phyloP scores from a whole-genome alignment of 768 basidiomycete genomes.

The Podaxis sp. region DNA sequence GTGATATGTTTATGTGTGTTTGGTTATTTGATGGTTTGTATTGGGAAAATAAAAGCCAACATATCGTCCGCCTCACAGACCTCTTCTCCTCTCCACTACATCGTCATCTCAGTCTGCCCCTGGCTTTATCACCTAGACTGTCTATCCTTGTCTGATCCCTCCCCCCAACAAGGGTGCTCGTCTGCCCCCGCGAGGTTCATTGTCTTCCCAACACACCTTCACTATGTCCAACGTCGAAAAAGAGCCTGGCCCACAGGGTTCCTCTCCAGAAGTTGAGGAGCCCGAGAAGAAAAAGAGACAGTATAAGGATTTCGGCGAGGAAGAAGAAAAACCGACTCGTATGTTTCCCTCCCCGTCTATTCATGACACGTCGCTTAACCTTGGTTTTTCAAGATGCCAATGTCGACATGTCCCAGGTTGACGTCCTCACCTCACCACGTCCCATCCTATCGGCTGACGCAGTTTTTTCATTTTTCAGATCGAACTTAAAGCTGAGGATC shows the following conservation, averaged over 20 bases:
- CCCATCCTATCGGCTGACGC: background rate
- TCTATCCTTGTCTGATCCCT: conserved; percentile 8
- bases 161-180: conserved; percentile 10
- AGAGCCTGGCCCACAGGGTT: conserved; percentile 59
- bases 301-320: conserved; percentile 85
- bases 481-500: conserved; percentile 86
- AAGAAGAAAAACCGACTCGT: conserved; percentile 67
- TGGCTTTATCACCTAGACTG: conserved; percentile 2
- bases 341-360: conserved; percentile 30
- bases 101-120: conserved; percentile 8
- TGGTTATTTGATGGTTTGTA: conserved; percentile 14
- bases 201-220: background rate
- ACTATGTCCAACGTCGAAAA: conserved; percentile 34
- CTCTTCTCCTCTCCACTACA: conserved; percentile 15
- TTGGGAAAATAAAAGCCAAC: conserved; percentile 17
- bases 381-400: conserved; percentile 57
- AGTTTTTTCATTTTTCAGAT: conserved; percentile 41
- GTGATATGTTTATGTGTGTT: conserved; percentile 12
- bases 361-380: conserved; percentile 21
- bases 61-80: conserved; percentile 17
- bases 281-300: conserved; percentile 64
- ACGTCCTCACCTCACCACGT: conserved; percentile 14
- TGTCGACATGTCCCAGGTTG: conserved; percentile 78
- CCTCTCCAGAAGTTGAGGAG: conserved; percentile 22
- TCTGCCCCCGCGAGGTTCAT: conserved; percentile 6